Base-by-base conservation (phyloP, 129 eudicot species). In the Logfia minima region DNA sequence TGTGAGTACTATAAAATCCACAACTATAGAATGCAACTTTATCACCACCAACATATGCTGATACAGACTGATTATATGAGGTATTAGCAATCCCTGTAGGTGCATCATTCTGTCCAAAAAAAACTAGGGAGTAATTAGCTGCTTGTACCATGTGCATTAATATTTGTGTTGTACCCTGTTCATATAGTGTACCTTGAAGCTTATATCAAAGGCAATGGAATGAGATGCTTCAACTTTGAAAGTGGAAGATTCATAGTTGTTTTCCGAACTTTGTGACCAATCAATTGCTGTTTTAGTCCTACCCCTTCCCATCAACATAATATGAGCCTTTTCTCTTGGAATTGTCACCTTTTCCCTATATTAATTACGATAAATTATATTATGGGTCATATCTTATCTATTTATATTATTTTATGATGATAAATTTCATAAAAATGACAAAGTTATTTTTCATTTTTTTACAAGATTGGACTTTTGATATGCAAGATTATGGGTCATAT, bases 321-420 rank as follows among this genome's bases (percentile, higher is more conserved):
- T 90, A 64, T 70, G 82, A 17, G 89, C 85, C 66, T 90, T 93
- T 67, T 75, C 80, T 14, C 74, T 75, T 18, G 92, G 96, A 79
- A 93, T 90, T 28, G 65, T 79, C 26, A 93, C 97, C 76, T 88
- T 90, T 79, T 93, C 98, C 77, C 98, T 93, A 87, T 59, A 81
- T 17, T 68, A 79, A 14, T 2, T 5, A 43, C 10, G 18, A 6
- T 6, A 74, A 14, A 19, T 34, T 16, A 23, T 19, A 59, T 19
- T 19, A 11, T 45, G 18, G 53, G 18, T 45, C 6, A 43, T n/a
- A n/a, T n/a, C n/a, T n/a, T 17, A 5, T n/a, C 21, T 53, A 18
- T 17, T 10, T 53, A 53, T 17, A n/a, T 14, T 53, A 17, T 19
- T n/a, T 53, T 53, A 53, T n/a, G 60, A 53, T 56, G 23, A 56